Evolutionary conservation across 805 yeast genomes (phyloP), one percentile per base, ranked within the genome.

Genomic region (Ogataea ganodermae): DNA sequence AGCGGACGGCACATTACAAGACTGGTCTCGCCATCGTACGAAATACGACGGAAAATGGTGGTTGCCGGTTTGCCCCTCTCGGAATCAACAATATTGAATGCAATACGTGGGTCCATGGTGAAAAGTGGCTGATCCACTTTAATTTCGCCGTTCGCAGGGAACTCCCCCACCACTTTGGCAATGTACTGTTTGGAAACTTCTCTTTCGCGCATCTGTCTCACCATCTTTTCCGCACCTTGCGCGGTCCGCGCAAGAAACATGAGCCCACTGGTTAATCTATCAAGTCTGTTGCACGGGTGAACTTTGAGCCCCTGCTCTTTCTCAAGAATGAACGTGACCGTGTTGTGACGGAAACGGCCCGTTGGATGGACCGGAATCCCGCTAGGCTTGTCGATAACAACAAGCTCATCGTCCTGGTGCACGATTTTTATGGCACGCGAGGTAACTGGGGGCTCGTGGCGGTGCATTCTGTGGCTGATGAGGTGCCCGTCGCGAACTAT

Each of bases 281-380:
- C 99, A 16, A 94, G 72, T 50, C 99, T 73, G 65, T 91, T 91
- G 61, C 97, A 89, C 0, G 94, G 72, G 62, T 90, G 96, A 1
- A 86, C 92, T 1, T 70, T 68, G 35, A 77, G 70, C 1, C 84
- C 84, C 49, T 74, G 64, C 57, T 91, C 95, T 45, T 81, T 79
- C 63, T 88, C 84, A 55, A 94, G 67, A 3, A 89, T 79, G 63
- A 83, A 84, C 9, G 95, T 87, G 17, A 89, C 78, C 0, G 96
- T 80, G 63, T 84, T 80, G 66, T 81, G 80, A 61, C 94, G 62
- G 73, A 83, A 81, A 53, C 91, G 69, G 0, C 98, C 99, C 0
- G 97, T 86, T 3, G 99, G 98, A 64, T 94, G 99, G 0, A 89
- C 96, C 0, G 99, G 97, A 2, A 94, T 76, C 0, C 99, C 97